A percentile compares a stretch with the other conserved stretches of the same genome.
These are phyloP conservation scores for Colletotrichum eleusines DNA, from an alignment of 2,329 filamentous ascomycete species.

Conservation along the genomic window DNA sequence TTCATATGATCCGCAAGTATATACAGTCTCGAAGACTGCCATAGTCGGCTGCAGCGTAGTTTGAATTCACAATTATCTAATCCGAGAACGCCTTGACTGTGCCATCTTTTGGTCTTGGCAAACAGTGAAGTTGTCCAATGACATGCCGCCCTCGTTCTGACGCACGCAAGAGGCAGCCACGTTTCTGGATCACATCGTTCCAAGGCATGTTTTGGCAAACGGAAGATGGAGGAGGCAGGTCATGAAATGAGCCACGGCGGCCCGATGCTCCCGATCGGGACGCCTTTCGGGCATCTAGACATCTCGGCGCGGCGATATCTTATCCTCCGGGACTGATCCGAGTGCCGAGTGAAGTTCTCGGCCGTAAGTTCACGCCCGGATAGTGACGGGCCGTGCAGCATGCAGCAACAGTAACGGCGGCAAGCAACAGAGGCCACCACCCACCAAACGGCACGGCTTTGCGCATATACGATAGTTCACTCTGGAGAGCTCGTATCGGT, in stretches of 20 bases:
- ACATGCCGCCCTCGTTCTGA: neutral
- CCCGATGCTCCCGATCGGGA: neutral
- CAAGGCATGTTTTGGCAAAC: neutral
- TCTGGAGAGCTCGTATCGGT: no score
- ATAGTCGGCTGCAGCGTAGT: constrained; percentile 27
- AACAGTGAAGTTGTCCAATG: neutral
- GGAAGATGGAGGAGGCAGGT: neutral
- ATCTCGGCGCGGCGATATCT: no score
- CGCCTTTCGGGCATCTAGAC: neutral
- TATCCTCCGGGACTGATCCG: neutral
- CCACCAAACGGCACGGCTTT: neutral
- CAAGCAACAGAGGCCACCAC: neutral
- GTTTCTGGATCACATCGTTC: no score
- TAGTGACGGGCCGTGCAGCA: neutral
- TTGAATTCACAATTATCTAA: constrained; percentile 26
- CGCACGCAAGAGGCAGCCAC: neutral
- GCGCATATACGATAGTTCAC: neutral
- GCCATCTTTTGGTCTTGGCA: neutral
- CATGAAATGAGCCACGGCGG: neutral
- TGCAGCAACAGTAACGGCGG: neutral
- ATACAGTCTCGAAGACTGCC: constrained; percentile 5
- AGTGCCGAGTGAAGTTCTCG: neutral
- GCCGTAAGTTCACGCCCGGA: neutral
- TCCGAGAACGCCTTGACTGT: neutral
- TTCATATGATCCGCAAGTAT: constrained; percentile 5